These are phyloP conservation scores for Aspergillus floridensis DNA, from an alignment of 2,329 filamentous ascomycete species.

Conservation along the genomic window DNA sequence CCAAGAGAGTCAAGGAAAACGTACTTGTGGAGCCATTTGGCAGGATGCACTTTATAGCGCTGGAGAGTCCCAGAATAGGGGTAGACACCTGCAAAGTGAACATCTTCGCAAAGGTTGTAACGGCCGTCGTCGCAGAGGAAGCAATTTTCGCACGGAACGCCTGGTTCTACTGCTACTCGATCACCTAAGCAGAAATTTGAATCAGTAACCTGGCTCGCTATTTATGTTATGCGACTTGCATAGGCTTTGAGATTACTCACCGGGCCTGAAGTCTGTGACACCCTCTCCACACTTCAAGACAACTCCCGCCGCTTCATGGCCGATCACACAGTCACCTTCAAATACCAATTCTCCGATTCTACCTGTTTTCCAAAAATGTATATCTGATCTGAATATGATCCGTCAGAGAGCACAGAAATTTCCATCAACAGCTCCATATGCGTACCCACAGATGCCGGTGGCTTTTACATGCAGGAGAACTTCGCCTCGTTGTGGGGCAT, in stretches of 20 bases:
- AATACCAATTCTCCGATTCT: conserved; percentile 62
- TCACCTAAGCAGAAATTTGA: conserved; percentile 47
- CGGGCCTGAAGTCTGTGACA: conserved; percentile 52
- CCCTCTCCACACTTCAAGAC: conserved; percentile 58
- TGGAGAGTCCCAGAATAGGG: conserved; percentile 61
- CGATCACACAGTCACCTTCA: conserved; percentile 62
- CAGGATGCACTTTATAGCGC: conserved; percentile 60
- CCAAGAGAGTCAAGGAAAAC: neutral
- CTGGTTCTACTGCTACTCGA: conserved; percentile 65
- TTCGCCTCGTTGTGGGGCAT: conserved; percentile 53
- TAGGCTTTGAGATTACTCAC: conserved; percentile 23
- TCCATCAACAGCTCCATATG: neutral
- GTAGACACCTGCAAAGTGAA: conserved; percentile 61
- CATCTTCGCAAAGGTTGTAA: conserved; percentile 63
- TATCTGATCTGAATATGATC: conserved; percentile 53
- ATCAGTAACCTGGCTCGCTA: neutral
- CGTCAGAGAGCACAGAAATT: neutral
- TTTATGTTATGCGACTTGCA: neutral
- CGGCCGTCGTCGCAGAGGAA: conserved; percentile 59
- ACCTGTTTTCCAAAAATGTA: conserved; percentile 67
- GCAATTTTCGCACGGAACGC: conserved; percentile 61
- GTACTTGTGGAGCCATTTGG: conserved; percentile 55
- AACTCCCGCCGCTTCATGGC: conserved; percentile 63
- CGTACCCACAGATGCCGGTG: conserved; percentile 63
- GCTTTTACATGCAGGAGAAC: conserved; percentile 61